Evolutionary conservation across 1,284 basidiomycete species (phyloP).

Genomic region (Malassezia globosa): DNA sequence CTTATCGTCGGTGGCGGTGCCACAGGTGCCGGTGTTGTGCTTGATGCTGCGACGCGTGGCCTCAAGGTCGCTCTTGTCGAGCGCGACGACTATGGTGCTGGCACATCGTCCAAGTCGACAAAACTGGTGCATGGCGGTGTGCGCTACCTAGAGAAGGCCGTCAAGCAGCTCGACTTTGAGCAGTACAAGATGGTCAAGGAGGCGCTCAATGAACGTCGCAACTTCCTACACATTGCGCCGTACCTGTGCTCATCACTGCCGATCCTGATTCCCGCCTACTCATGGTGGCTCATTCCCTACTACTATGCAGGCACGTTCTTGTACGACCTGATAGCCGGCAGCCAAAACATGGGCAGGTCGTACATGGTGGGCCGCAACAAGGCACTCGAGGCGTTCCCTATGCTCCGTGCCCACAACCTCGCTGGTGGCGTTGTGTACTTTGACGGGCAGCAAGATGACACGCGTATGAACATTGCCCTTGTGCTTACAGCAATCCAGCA

Average conservation of each 20-base stretch:
- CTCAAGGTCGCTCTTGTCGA: slow-evolving; percentile 88
- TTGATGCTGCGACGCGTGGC: slow-evolving; percentile 84
- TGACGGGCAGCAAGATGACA: slow-evolving; percentile 96
- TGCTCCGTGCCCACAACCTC: slow-evolving; percentile 83
- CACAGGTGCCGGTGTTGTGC: slow-evolving; percentile 82
- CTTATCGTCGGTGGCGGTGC: slow-evolving; percentile 82
- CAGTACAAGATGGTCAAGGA: slow-evolving; percentile 85
- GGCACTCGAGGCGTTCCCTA: slow-evolving; percentile 86
- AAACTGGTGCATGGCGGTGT: slow-evolving; percentile 97
- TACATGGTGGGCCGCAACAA: slow-evolving; percentile 83
- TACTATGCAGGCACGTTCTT: slow-evolving; percentile 91
- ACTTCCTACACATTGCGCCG: slow-evolving; percentile 89
- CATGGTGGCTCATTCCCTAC: slow-evolving; percentile 91
- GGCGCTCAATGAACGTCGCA: slow-evolving; percentile 79
- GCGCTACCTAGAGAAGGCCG: slow-evolving; percentile 88
- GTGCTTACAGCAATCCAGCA: slow-evolving; percentile 84
- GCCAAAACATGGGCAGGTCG: slow-evolving; percentile 89
- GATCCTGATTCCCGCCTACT: slow-evolving; percentile 82
- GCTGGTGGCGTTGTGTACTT: slow-evolving; percentile 94
- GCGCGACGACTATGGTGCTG: slow-evolving; percentile 79
- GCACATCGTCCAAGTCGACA: slow-evolving; percentile 86
- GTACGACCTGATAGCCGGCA: slow-evolving; percentile 88
- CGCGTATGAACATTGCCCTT: slow-evolving; percentile 85
- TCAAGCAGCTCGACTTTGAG: slow-evolving; percentile 81
- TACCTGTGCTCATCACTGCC: slow-evolving; percentile 85